Conservation (phyloP, 805 yeast genomes). For the Grigorovia transvaalensis region DNA sequence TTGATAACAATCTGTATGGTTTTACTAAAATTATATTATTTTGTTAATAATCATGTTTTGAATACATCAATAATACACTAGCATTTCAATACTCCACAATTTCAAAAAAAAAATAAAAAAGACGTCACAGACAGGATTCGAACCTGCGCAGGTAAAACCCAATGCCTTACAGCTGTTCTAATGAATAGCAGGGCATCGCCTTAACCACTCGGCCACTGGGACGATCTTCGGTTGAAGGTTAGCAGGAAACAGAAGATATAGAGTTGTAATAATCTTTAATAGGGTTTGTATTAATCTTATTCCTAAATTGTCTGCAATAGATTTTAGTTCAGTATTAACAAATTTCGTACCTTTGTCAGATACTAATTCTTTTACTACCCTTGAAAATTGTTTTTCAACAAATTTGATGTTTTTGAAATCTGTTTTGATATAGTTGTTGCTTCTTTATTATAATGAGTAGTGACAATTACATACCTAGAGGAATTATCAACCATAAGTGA, state of each 20-base stretch:
- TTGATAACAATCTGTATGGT: too few relatives aligned
- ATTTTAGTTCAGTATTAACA: too few relatives aligned
- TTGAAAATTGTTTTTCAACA: conserved; percentile 2
- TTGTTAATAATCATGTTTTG: too few relatives aligned
- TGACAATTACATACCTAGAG: conserved; percentile 1
- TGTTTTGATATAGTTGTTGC: background rate
- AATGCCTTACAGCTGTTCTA: conserved; percentile 55
- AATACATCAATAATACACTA: too few relatives aligned
- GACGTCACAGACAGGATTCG: conserved; percentile 99
- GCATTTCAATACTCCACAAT: too few relatives aligned
- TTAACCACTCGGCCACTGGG: conserved; percentile 90
- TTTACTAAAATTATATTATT: too few relatives aligned
- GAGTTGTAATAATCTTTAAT: too few relatives aligned
- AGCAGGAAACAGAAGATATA: too few relatives aligned
- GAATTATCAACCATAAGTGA: conserved; percentile 6
- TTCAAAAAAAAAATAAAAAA: too few relatives aligned
- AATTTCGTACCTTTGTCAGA: background rate
- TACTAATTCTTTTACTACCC: background rate
- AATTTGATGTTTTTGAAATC: background rate
- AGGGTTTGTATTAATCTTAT: too few relatives aligned
- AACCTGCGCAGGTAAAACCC: conserved; percentile 96
- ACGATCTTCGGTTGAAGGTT: too few relatives aligned
- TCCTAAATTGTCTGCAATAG: too few relatives aligned
- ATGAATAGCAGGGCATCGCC: conserved; percentile 79
- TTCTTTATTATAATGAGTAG: conserved; percentile 1